These are phyloP conservation scores for Bacterosira constricta DNA, from an alignment of 108 stramenopile species.

Conservation along the genomic window DNA sequence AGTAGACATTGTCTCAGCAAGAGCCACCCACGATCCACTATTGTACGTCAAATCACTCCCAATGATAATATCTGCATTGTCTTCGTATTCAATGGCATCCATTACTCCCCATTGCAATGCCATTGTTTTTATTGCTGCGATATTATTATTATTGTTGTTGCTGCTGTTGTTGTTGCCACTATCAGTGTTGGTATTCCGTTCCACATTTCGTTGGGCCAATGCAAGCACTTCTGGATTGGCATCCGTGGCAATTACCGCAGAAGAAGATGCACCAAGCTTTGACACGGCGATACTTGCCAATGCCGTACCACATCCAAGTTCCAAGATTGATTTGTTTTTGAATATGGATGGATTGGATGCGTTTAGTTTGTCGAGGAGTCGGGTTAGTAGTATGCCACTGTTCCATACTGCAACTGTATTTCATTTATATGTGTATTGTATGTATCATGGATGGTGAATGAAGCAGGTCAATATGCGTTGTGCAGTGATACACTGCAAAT, in stretches of 20 bases:
- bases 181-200: too few relatives aligned
- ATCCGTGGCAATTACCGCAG: conserved; percentile 57
- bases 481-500: not conserved
- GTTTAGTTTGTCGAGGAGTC: conserved; percentile 49
- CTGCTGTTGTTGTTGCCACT: too few relatives aligned
- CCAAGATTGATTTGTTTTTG: conserved; percentile 43
- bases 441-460: not conserved
- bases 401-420: conserved; percentile 78
- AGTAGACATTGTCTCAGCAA: conserved; percentile 66
- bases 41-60: conserved; percentile 80
- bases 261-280: conserved; percentile 44
- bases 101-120: conserved; percentile 63
- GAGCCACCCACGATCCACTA: conserved; percentile 56
- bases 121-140: conserved; percentile 18
- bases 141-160: too few relatives aligned
- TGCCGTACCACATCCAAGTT: conserved; percentile 65
- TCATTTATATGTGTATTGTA: too few relatives aligned
- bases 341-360: conserved; percentile 19
- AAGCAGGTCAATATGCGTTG: too few relatives aligned
- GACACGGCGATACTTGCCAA: conserved; percentile 54
- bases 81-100: conserved; percentile 54
- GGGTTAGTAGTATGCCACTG: conserved; percentile 61
- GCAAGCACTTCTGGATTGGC: conserved; percentile 60
- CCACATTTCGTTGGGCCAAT: conserved; percentile 54
- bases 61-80: conserved; percentile 55